Evolutionary conservation across 805 yeast genomes (phyloP).

Genomic region (Suhomyces sp.): DNA sequence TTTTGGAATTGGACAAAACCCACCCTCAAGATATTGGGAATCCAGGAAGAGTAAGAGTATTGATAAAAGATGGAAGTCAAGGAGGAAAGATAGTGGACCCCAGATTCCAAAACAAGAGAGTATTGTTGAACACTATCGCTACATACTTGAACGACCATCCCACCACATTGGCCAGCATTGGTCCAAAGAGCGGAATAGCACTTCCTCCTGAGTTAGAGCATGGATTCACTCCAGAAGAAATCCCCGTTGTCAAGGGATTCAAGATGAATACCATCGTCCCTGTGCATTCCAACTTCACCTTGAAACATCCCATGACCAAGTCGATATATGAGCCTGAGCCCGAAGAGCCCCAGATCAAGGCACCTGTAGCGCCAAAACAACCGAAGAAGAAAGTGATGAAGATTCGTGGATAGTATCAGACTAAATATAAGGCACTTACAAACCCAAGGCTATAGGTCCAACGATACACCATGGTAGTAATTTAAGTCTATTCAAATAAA

Average conservation of each 20-base stretch:
- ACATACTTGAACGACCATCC: conserved; percentile 64
- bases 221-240: conserved; percentile 52
- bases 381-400: conserved; percentile 62
- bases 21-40: conserved; percentile 98
- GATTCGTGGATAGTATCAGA: conserved; percentile 57
- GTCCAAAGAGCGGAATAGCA: conserved; percentile 51
- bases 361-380: conserved; percentile 41
- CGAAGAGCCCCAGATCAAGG: conserved; percentile 19
- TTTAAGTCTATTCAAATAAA: too few relatives aligned
- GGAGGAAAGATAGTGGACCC: conserved; percentile 35
- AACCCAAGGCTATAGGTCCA: too few relatives aligned
- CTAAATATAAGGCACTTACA: too few relatives aligned
- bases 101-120: conserved; percentile 53
- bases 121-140: conserved; percentile 58
- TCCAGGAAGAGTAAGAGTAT: conserved; percentile 90
- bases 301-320: conserved; percentile 83
- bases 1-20: conserved; percentile 75
- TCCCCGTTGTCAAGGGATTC: conserved; percentile 84
- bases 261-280: conserved; percentile 87
- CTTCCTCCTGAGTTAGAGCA: conserved; percentile 61
- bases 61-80: conserved; percentile 49
- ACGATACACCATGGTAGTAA: too few relatives aligned
- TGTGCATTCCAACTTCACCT: conserved; percentile 72
- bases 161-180: conserved; percentile 61
- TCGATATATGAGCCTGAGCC: conserved; percentile 59